Percentiles rank a stretch among this genome's conserved stretches.
These are phyloP conservation scores for Suhomyces guaymorum DNA, from an alignment of 1,139 yeast genomes.

Conservation along the genomic window DNA sequence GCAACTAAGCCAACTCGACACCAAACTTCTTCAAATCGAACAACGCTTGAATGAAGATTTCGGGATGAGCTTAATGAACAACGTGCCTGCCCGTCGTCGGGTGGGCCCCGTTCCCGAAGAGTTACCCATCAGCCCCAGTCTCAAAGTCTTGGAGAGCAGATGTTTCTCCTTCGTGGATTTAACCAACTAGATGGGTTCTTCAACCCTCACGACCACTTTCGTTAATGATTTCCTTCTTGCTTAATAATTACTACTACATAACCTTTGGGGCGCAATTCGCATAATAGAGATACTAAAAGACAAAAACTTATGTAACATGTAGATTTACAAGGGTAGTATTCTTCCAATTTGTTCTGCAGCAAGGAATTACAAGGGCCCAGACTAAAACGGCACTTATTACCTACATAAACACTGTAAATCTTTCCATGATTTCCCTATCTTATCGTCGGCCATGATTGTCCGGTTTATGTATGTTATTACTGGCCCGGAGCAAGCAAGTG, in stretches of 20 bases:
- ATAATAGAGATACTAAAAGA: not conserved
- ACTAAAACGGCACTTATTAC: too few species aligned
- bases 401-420: too few species aligned
- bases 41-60: constrained; percentile 31
- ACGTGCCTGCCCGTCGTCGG: constrained; percentile 7
- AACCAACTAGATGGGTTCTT: constrained; percentile 6
- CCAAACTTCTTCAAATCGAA: constrained; percentile 35
- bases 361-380: too few species aligned
- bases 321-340: too few species aligned
- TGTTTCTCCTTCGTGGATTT: constrained; percentile 26
- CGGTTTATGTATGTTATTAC: too few species aligned
- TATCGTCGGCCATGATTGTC: too few species aligned
- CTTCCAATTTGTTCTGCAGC: too few species aligned
- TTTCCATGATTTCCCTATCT: too few species aligned
- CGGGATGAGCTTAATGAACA: constrained; percentile 24
- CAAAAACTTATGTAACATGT: too few species aligned
- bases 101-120: constrained; percentile 11
- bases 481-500: too few species aligned
- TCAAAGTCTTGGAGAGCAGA: constrained; percentile 28
- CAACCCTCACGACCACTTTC: constrained; percentile 4
- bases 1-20: constrained; percentile 33
- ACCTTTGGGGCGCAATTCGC: not conserved
- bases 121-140: constrained; percentile 25
- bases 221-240: constrained; percentile 9
- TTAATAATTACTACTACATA: constrained; percentile 4